A percentile compares a stretch with the other conserved stretches of the same genome.
Evolutionary conservation across 768 basidiomycete genomes (phyloP).

Genomic region (Calocera viscosa): DNA sequence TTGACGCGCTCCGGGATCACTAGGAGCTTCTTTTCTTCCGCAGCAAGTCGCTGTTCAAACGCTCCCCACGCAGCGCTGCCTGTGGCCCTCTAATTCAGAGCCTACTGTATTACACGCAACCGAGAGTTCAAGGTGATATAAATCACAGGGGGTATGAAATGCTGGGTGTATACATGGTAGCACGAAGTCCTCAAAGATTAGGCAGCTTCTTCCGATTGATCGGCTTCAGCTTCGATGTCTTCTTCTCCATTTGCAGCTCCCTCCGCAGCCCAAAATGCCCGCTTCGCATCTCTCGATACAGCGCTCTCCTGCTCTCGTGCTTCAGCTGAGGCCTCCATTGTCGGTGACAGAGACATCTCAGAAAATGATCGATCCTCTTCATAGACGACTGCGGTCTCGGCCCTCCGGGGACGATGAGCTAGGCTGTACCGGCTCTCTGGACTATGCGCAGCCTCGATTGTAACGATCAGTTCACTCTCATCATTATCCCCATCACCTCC

Average conservation of each 20-base stretch:
- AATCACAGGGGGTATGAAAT: too few species aligned
- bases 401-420: not conserved
- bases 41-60: too few species aligned
- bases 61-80: too few species aligned
- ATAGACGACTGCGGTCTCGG: not conserved
- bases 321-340: not conserved
- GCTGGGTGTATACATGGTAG: not conserved
- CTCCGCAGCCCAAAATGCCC: not conserved
- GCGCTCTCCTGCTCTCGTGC: not conserved
- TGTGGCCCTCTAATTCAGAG: too few species aligned
- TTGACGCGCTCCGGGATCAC: too few species aligned
- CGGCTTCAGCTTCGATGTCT: not conserved
- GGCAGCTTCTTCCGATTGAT: not conserved
- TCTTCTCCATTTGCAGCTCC: not conserved
- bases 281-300: not conserved
- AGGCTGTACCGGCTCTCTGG: not conserved
- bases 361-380: not conserved
- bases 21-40: too few species aligned
- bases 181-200: not conserved
- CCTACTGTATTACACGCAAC: too few species aligned
- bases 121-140: too few species aligned
- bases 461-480: not conserved
- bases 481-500: not conserved
- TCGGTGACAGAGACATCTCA: not conserved
- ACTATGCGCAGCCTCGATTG: not conserved